Base-by-base conservation (phyloP, 306 rosid species). In the Rosa multiflora region DNA sequence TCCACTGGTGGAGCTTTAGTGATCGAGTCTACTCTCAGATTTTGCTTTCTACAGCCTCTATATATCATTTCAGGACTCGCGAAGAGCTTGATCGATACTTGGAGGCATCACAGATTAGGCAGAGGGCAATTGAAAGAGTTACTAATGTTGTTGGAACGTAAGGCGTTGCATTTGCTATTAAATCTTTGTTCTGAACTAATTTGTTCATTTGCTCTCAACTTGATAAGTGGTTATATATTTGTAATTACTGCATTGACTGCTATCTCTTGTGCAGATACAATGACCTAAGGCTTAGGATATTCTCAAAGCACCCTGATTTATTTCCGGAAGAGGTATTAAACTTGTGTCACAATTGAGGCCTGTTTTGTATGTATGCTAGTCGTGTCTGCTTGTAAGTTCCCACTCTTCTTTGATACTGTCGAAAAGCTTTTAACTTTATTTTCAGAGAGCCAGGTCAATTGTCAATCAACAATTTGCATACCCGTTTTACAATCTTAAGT, bases 71-170 rank as follows among this genome's bases (percentile, higher is more conserved):
- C 93, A 94, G 99, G 99, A 87, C 97, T 53, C 93, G 83, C 2
- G 93, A 87, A 59, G 99, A 94, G 73, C 95, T 94, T 53, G 99
- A 94, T 87, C 90, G 95, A 26, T 94, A 92, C 80, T 87, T 94
- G 90, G 95, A 94, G 86, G 99, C 99, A 83, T 94, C 99, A 2
- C 97, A 87, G 75, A 94, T 92, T 77, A 86, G 97, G 86, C 95
- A 92, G 78, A 81, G 97, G 83, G 99, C 97, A 47, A 88, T 89
- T 59, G 97, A 92, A 81, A 88, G 97, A 88, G 86, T 90, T 69
- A 88, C 90, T 43, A 88, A 92, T 91, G 97, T 94, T 70, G 80
- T 92, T 84, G 99, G 97, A 89, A 94, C 97, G 97, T 91, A 94
- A 44, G 99, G 39, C 49, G 47, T 51, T 75, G 73, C 70, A 39